Evolutionary conservation across 2,329 filamentous ascomycete genomes (phyloP).

Genomic region (Colletotrichum tropicicola): DNA sequence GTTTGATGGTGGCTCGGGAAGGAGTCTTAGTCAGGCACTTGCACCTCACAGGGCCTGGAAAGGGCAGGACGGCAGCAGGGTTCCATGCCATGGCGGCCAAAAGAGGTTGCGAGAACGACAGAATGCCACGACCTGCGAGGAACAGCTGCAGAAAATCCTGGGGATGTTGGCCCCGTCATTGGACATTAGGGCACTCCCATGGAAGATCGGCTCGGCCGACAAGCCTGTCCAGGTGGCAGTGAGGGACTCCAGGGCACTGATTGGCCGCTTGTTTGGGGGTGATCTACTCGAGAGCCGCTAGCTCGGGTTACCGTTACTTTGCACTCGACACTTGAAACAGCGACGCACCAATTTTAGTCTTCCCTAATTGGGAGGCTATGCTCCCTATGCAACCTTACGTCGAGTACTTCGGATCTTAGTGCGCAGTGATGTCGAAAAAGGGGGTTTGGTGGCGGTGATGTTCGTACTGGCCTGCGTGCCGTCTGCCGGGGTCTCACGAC

Average conservation of each 20-base stretch:
- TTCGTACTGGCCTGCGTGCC: not conserved
- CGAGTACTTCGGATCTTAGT: not conserved
- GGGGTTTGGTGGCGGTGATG: too few relatives aligned
- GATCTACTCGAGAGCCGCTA: slow-evolving; percentile 27
- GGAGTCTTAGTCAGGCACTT: not conserved
- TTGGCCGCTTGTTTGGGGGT: slow-evolving; percentile 15
- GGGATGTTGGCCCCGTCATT: too few relatives aligned
- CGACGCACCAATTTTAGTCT: slow-evolving; percentile 13
- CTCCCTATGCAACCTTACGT: not conserved
- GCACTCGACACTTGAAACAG: slow-evolving; percentile 25
- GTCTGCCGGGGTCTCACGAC: not conserved
- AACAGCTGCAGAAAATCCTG: not conserved
- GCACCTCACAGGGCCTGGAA: not conserved
- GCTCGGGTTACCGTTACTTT: slow-evolving; percentile 19
- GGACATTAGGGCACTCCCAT: not conserved
- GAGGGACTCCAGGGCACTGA: not conserved
- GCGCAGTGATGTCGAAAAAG: not conserved
- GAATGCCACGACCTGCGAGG: not conserved
- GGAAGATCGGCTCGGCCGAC: slow-evolving; percentile 5
- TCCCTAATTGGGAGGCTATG: not conserved
- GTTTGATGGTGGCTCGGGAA: too few relatives aligned
- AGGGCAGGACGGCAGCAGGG: not conserved
- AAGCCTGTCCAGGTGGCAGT: not conserved
- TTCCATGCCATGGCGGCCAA: not conserved
- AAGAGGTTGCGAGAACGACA: not conserved